Percentiles rank a stretch among this genome's conserved stretches.
phyloP scores from a whole-genome alignment of 2,329 filamentous ascomycete species.

The Talaromyces funiculosus region DNA sequence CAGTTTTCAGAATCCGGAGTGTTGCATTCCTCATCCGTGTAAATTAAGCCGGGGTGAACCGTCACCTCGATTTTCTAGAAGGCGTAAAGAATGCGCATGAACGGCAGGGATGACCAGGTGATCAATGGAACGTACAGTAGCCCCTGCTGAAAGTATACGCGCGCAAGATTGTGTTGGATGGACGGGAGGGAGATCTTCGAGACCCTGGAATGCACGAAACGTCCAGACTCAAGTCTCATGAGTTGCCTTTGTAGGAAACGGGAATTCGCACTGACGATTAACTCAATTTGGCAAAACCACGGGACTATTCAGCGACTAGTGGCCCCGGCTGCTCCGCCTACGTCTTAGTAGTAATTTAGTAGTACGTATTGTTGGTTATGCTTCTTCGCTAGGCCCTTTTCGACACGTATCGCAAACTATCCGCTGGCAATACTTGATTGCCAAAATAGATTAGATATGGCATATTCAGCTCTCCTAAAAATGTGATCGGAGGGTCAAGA shows the following conservation, averaged over 20 bases:
- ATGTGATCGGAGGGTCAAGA: neutral
- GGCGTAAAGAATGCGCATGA: neutral
- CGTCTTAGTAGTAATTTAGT: neutral
- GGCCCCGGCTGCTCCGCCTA: neutral
- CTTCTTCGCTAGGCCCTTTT: neutral
- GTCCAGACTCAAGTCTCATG: neutral
- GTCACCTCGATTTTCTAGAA: neutral
- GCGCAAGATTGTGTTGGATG: neutral
- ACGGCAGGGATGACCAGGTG: neutral
- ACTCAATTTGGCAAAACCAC: neutral
- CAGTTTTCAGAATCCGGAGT: neutral
- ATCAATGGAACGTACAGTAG: neutral
- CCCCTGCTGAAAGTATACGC: neutral
- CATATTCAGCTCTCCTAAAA: neutral
- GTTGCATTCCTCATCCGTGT: neutral
- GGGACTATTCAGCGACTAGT: neutral
- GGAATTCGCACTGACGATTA: neutral
- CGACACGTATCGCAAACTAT: neutral
- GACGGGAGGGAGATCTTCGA: neutral
- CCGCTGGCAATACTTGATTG: neutral
- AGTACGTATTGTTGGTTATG: neutral
- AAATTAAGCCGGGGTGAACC: neutral
- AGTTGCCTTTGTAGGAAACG: neutral
- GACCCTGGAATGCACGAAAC: neutral
- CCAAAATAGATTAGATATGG: neutral